Conservation (phyloP, 73 alveolate species). For the Symbiodinium natans region DNA sequence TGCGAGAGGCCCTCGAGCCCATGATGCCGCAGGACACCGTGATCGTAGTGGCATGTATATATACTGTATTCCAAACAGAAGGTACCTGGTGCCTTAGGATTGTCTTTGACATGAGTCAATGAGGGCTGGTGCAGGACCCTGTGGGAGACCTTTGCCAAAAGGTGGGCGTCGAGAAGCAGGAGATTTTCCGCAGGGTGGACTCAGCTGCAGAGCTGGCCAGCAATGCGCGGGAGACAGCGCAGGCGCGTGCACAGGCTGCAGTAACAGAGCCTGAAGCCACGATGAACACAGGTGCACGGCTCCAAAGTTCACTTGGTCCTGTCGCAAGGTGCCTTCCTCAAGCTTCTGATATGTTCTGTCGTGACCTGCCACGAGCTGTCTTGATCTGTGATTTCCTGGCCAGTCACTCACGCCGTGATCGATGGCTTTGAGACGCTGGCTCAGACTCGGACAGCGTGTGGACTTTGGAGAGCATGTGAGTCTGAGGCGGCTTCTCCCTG, state of each 20-base stretch:
- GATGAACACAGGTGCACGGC: constrained; percentile 23
- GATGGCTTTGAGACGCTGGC: constrained; percentile 72
- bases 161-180: constrained; percentile 52
- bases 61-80: not conserved
- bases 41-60: not conserved
- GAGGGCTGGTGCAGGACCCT: constrained; percentile 34
- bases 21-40: constrained; percentile 55
- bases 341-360: not conserved
- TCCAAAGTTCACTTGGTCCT: constrained; percentile 45
- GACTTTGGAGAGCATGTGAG: too few relatives aligned
- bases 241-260: not conserved
- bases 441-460: not conserved
- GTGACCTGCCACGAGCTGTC: not conserved
- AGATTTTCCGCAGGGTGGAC: constrained; percentile 38
- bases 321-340: not conserved
- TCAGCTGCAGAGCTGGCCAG: constrained; percentile 50
- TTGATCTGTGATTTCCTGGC: not conserved
- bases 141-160: constrained; percentile 37
- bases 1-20: constrained; percentile 46
- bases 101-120: not conserved
- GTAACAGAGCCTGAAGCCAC: not conserved
- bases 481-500: constrained; percentile 56
- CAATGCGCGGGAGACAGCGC: constrained; percentile 67
- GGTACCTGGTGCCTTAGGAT: not conserved
- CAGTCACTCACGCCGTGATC: constrained; percentile 37